A percentile compares a stretch with the other conserved stretches of the same genome.
phyloP scores from a whole-genome alignment of 2,329 filamentous ascomycete species.

The Calonectria pteridis region DNA sequence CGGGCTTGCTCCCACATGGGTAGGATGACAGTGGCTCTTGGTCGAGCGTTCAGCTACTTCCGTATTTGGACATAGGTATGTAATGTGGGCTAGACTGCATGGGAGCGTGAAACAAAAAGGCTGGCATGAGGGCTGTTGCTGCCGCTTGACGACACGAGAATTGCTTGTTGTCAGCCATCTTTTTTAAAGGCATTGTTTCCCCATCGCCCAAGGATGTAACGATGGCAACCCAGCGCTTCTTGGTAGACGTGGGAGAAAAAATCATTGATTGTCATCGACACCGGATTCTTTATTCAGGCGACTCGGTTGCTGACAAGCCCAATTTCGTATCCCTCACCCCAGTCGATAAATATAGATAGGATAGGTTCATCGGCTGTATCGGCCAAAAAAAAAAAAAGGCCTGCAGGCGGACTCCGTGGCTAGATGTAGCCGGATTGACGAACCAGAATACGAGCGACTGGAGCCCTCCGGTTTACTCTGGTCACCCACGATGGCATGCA shows the following conservation, averaged over 20 bases:
- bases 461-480: not conserved
- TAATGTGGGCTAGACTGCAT: not conserved
- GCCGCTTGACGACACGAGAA: not conserved
- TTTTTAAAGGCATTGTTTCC: not conserved
- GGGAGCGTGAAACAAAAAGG: not conserved
- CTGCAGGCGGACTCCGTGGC: not conserved
- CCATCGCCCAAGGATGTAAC: not conserved
- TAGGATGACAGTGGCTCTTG: not conserved
- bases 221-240: no score
- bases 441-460: conserved; percentile 8
- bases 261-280: conserved; percentile 2
- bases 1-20: not conserved
- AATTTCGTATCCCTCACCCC: not conserved
- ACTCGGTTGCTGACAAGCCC: not conserved
- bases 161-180: not conserved
- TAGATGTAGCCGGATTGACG: not conserved
- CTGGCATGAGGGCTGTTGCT: not conserved
- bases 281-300: not conserved
- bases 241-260: not conserved
- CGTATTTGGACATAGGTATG: not conserved
- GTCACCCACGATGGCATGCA: not conserved
- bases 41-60: not conserved
- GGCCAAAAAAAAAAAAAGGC: not conserved
- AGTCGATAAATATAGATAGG: conserved; percentile 11
- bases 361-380: not conserved